Evolutionary conservation across 805 yeast species (phyloP), one percentile per base, ranked within the genome.

Genomic region (Maudiozyma saulgeensis): DNA sequence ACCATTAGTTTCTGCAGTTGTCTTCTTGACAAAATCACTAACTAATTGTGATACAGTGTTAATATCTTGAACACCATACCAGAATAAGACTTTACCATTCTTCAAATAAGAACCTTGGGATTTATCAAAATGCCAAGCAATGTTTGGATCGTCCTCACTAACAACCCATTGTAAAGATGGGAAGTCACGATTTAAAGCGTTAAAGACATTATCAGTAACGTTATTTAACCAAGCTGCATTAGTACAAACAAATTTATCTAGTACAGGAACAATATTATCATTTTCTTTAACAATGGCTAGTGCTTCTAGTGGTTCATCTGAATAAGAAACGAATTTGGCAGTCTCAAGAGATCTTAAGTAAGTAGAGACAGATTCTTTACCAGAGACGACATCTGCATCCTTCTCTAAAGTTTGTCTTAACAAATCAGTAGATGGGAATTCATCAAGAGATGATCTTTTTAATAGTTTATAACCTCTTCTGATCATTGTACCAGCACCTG

Each of bases 401-500:
- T 88, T 78, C 60, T 78, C 76, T 53, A 93, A 75, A 19, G 89
- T 93, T 45, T 76, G 66, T 69, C 96, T 79, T 58, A 93, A 77
- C 48, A 80, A 71, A 62, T 87, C 96, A n/a, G 87, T 79, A 51
- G 82, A 79, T 28, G 68, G 59, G 65, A 90, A 85, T 53, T 86
- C 91, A 38, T 73, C 69, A 48, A 89, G 71, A 21, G 84, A 78
- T 60, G 79, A 77, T 66, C 88, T 81, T 61, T 80, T 82, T 50
- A 84, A 67, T 56, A 93, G 76, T 71, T 87, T 88, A 73, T 91
- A 87, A 54, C 99, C 99, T 69, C 99, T 82, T 78, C 99, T 85
- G 61, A 93, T 89, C 73, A 93, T 77, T 43, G 99, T 93, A 64
- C 99, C 99, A 31, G 99, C 99, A 69, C 99, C 99, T 16, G 96